Base-by-base conservation (phyloP, 768 basidiomycete genomes). In the Naganishia onofrii region DNA sequence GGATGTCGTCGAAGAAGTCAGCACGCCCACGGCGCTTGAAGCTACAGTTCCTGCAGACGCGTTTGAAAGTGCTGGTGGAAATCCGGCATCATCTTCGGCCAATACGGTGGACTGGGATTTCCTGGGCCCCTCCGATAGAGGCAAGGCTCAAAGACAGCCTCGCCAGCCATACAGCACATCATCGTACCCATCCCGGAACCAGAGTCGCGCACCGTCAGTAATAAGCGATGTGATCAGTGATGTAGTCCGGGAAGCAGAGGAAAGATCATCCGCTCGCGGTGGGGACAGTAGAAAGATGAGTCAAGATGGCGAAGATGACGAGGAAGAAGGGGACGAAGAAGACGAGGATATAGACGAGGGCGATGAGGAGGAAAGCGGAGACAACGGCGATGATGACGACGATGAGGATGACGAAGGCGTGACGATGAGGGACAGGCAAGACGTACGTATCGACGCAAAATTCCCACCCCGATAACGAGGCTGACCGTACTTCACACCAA, bases 381-480 rank as follows among this genome's bases (percentile, higher is more conserved):
- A 74, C 9, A 76, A 76, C 13, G 78, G 73, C 34, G 73, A 74
- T 23, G 74, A 74, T 13, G 76, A 76, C 13, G 78, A 74, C 34
- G 73, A 74, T 23, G 74, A 74, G n/a, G 89, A 89, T n/a, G 88
- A 89, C 34, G 93, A 94, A 75, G 91, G 88, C 3, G 90, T 95
- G 72, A 98, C 95, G 0, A 82, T 99, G 74, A 92, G 90, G 82
- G 93, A 97, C 74, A 87, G 96, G 34, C 96, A 99, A 81, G 96
- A 94, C 52, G 90, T 96, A 66, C 74, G 81, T 76, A 29, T 19
- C 17, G 0, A 32, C 1, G 21, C 3, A 29, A 36, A 36, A 10
- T 46, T 51, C 66, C 21, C 57, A 12, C 23, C 26, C 28, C 5
- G 7, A 31, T 57, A n/a, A 5, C 19, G 13, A 31, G 17, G 5